These are phyloP conservation scores for Candida maesae DNA, from an alignment of 805 yeast species.

Conservation along the genomic window DNA sequence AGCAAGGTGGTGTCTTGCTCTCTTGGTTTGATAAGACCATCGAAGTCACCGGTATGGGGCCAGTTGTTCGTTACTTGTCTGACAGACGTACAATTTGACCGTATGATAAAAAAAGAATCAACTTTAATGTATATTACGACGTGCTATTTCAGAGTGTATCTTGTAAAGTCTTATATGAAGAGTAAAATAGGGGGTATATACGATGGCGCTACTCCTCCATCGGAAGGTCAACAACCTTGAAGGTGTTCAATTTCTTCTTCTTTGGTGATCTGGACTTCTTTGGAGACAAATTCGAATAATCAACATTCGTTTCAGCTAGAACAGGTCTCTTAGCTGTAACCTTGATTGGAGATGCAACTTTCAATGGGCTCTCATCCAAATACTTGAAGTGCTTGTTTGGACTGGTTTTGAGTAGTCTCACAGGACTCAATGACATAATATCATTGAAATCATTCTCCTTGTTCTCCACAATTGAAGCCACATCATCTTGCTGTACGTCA, in stretches of 20 bases:
- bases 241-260: slow-evolving; percentile 16
- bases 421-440: slow-evolving; percentile 17
- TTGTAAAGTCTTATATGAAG: too few species aligned
- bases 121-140: slow-evolving; percentile 4
- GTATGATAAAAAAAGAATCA: too few species aligned
- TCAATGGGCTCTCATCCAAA: slow-evolving; percentile 11
- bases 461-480: slow-evolving; percentile 1
- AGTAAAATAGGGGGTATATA: neutral
- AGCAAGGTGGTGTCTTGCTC: slow-evolving; percentile 80
- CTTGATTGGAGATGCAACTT: slow-evolving; percentile 4
- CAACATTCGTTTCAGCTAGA: slow-evolving; percentile 15
- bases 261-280: slow-evolving; percentile 15
- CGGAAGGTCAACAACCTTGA: slow-evolving; percentile 9
- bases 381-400: slow-evolving; percentile 22
- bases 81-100: slow-evolving; percentile 78
- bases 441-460: slow-evolving; percentile 9
- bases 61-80: slow-evolving; percentile 78
- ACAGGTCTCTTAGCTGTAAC: slow-evolving; percentile 15
- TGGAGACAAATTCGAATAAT: slow-evolving; percentile 9
- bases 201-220: slow-evolving; percentile 2
- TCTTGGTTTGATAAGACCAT: slow-evolving; percentile 92
- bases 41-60: slow-evolving; percentile 81
- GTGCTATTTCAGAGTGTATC: neutral
- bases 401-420: slow-evolving; percentile 12
- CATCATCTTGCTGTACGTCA: slow-evolving; percentile 9